Evolutionary conservation across 306 rosid species (phyloP).

Genomic region (Inga oerstediana): DNA sequence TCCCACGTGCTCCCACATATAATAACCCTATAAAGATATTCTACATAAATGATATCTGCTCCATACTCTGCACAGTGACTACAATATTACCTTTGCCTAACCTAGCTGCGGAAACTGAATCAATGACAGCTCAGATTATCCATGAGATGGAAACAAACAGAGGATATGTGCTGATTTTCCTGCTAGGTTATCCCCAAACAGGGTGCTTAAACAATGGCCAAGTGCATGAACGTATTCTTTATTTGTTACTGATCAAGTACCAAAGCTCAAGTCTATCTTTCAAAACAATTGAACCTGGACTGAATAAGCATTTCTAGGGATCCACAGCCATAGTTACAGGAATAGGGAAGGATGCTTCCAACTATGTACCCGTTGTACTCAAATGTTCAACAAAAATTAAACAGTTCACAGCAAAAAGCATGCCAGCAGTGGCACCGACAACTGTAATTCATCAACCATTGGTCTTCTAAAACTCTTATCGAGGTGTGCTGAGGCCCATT

Average conservation of each 20-base stretch:
- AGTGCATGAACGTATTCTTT: not conserved
- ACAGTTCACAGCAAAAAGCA: not conserved
- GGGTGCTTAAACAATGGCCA: not conserved
- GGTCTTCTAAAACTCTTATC: conserved; percentile 1
- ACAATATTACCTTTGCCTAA: not conserved
- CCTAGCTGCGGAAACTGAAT: not conserved
- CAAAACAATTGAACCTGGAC: conserved; percentile 10
- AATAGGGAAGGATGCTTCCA: conserved; percentile 9
- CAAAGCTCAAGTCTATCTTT: not conserved
- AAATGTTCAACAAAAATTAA: not conserved
- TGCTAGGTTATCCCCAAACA: not conserved
- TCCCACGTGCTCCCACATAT: conserved; percentile 43
- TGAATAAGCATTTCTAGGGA: not conserved
- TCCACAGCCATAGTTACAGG: not conserved
- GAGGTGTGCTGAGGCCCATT: conserved; percentile 25
- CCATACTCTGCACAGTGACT: not conserved
- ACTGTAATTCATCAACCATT: conserved; percentile 1
- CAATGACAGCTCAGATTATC: not conserved
- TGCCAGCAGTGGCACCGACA: not conserved
- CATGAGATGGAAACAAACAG: not conserved
- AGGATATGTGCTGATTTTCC: not conserved
- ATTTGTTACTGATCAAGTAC: not conserved
- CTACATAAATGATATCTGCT: not conserved
- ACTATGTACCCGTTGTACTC: not conserved
- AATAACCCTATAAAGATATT: conserved; percentile 20